Base-by-base conservation (phyloP, 768 basidiomycete genomes). In the Chlorophyllum brunneum region DNA sequence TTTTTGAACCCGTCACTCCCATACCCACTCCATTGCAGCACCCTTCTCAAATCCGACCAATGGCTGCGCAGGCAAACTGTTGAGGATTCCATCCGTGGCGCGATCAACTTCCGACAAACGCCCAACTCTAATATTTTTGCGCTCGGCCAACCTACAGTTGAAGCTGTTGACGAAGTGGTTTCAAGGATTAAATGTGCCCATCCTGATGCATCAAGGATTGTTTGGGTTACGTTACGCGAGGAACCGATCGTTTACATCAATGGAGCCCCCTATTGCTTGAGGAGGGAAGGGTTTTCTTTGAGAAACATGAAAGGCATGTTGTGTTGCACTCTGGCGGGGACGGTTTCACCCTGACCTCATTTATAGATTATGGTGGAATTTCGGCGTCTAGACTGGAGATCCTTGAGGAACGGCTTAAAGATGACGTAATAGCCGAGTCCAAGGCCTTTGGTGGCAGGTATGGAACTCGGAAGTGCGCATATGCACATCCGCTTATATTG, bases 221-320 rank as follows among this genome's bases (percentile, higher is more conserved):
- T 91, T 16, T 98, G 95, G 97, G 81, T 98, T 46, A 92, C 92
- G 13, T 70, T 99, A n/a, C 75, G 95, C 18, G 95, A 97, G 62
- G 90, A 93, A 61, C 93, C 93, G 1, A 80, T 95, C 36, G 86
- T 92, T 0, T 94, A 95, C 66, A 81, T 98, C 60, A 95, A 98
- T 61, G 95, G 95, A 26, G 80, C 84, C 15, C 92, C 94, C 0
- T 98, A 93, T 67, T 98, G 95, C 58, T 67, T 91, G 65, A 78
- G 95, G 55, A 74, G 92, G 53, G 92, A 95, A 62, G 79, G 83
- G 2, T 91, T 88, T 59, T 88, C 90, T 10, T 68, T 99, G 26
- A 76, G 97, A 38, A 98, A 99, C 63, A 92, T 98, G 85, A 97
- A 95, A 77, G 89, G 85, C 88, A 54, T 26, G 45, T 59, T 9